Conservation (phyloP, 78 protist genomes). For the Dictyostelium discoideum region dicty_2.7 NC_007088.5:2804501-2805000, state of each 20-base stretch:
- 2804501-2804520: slow-evolving; percentile 82
- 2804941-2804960: slow-evolving; percentile 57
- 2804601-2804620: slow-evolving; percentile 45
- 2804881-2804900: slow-evolving; percentile 70
- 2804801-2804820: not conserved
- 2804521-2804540: slow-evolving; percentile 29
- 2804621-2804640: slow-evolving; percentile 29
- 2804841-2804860: not conserved
- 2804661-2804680: slow-evolving; percentile 70
- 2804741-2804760: not conserved
- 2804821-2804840: not conserved
- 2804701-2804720: not conserved
- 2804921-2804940: slow-evolving; percentile 63
- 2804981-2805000: slow-evolving; percentile 15
- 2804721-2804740: not conserved
- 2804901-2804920: slow-evolving; percentile 58
- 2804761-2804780: not conserved
- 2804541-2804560: slow-evolving; percentile 69
- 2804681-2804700: slow-evolving; percentile 32
- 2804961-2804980: slow-evolving; percentile 71
- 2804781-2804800: not conserved
- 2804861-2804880: slow-evolving; percentile 5
- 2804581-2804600: slow-evolving; percentile 55
- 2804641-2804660: slow-evolving; percentile 68
- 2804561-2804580: slow-evolving; percentile 82